Base-by-base conservation (phyloP, 1,284 basidiomycete species). In the Trichosporon inkin region DNA sequence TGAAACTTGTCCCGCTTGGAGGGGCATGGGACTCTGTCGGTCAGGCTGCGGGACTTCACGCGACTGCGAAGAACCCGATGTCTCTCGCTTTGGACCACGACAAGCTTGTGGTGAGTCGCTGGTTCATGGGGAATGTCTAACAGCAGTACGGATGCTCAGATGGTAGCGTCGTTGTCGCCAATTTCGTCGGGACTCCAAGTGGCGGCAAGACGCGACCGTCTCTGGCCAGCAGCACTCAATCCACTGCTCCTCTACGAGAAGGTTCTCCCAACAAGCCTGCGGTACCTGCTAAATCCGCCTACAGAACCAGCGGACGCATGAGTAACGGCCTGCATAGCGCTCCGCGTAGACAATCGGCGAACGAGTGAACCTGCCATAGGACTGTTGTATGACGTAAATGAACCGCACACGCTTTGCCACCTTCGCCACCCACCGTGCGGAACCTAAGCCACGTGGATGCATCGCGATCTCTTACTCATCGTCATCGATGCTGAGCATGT, bases 91-190 rank as follows among this genome's bases (percentile, higher is more conserved):
- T 74, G 17, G 73, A 76, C 60, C 60, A 70, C 16, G 72, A 75
- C 41, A 71, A 71, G 59, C 47, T 76, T 17, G 68, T 71, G 13
- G 73, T 74, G 57, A 67, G 74, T 63, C 4, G n/a, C n/a, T n/a
- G n/a, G n/a, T 1, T 28, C 10, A 13, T 5, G 13, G 11, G 13
- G 6, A 2, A 6, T 10, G 10, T 7, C 63, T 65, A 36, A 65
- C 61, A 60, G 5, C 60, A 74, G 72, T 73, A 72, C 57, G 72
- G 72, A 2, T 74, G 72, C 51, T 49, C 69, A 10, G 72, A 74
- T 47, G 72, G 72, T 0, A 69, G 66, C 6, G 65, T 74, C n/a
- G 68, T 71, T 7, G 59, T 72, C 1, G 70, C 68, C 3, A 60
- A 63, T 19, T 74, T 74, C 44, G 59, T 65, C 7, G 61, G 61